Evolutionary conservation across 768 basidiomycete species (phyloP), one percentile per base, ranked within the genome.

Genomic region (Infundibulicybe gibba): DNA sequence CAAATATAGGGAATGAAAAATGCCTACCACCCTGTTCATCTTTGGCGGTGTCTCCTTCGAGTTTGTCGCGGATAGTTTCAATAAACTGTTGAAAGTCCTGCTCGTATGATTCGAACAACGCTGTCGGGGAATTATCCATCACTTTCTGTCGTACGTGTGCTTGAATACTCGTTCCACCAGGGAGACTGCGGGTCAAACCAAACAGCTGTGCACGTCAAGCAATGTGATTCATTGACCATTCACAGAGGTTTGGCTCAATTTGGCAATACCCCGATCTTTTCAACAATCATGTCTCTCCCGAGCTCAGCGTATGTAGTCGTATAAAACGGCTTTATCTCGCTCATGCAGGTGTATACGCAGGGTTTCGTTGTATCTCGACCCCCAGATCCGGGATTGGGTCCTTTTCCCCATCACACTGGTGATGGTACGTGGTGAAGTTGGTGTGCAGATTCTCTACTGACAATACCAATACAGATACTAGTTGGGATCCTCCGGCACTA

Each of bases 361-460:
- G 40, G 69, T 72, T 12, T 78, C 77, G 33, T 66, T 80, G 50
- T 80, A 93, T 67, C 83, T 97, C 41, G 94, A 97, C 71, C 94
- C 94, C 37, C 90, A 94, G 68, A 97, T 97, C 64, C 83, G 94
- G 56, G 92, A 89, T 61, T 90, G 87, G 88, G 85, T 97, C 38
- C 69, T 97, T 49, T 93, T 97, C 69, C 94, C 94, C 44, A 97
- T 97, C 68, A 97, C 94, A 43, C 73, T 97, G 51, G 93, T 97
- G 62, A 97, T 97, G 94, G 94, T 91, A 52, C 57, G 80, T 69
- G 50, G 40, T 14, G 20, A 39, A 19, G 42, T 21, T 14, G 15
- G 32, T 15, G 34, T 34, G 43, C 44, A 13, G 37, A 39, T 41
- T 25, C 25, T 33, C 41, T 35, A 45, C 41, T 40, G 33, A 44